phyloP scores from a whole-genome alignment of 306 rosid genomes.

The Senna siamea region DNA sequence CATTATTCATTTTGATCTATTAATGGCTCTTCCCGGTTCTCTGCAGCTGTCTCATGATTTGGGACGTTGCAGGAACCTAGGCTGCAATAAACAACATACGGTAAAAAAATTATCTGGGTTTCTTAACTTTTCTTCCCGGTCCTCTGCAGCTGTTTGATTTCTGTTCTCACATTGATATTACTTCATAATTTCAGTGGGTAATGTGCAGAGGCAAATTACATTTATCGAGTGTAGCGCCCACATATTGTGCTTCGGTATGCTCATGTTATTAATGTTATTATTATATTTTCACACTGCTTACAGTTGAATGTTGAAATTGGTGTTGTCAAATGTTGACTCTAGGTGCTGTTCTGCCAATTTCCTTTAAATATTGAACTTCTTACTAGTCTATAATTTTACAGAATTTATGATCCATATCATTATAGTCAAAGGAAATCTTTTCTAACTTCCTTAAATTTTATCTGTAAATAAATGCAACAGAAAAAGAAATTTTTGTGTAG shows the following conservation, averaged over 20 bases:
- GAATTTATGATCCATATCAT: background rate
- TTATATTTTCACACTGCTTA: slow-evolving; percentile 16
- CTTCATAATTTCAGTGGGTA: slow-evolving; percentile 56
- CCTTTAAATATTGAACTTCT: slow-evolving; percentile 12
- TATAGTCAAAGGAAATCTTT: background rate
- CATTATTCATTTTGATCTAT: slow-evolving; percentile 37
- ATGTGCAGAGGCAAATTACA: slow-evolving; percentile 47
- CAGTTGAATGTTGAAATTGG: background rate
- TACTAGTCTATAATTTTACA: background rate
- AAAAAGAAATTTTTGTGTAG: background rate
- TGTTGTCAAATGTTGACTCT: slow-evolving; percentile 21
- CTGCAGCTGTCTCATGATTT: slow-evolving; percentile 75
- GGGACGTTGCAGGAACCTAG: slow-evolving; percentile 74
- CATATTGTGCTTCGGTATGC: slow-evolving; percentile 42
- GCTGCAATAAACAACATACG: slow-evolving; percentile 48
- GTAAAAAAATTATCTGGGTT: slow-evolving; percentile 43
- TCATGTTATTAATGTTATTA: slow-evolving; percentile 9
- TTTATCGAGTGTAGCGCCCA: slow-evolving; percentile 45
- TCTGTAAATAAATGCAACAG: background rate
- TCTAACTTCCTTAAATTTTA: background rate
- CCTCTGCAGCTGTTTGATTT: too few relatives aligned
- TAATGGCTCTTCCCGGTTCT: slow-evolving; percentile 83
- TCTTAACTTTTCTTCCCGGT: slow-evolving; percentile 13
- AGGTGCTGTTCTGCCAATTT: slow-evolving; percentile 2
- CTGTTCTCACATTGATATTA: slow-evolving; percentile 23